Evolutionary conservation across 768 basidiomycete species (phyloP), one percentile per base, ranked within the genome.

Genomic region (Russula dissimulans): DNA sequence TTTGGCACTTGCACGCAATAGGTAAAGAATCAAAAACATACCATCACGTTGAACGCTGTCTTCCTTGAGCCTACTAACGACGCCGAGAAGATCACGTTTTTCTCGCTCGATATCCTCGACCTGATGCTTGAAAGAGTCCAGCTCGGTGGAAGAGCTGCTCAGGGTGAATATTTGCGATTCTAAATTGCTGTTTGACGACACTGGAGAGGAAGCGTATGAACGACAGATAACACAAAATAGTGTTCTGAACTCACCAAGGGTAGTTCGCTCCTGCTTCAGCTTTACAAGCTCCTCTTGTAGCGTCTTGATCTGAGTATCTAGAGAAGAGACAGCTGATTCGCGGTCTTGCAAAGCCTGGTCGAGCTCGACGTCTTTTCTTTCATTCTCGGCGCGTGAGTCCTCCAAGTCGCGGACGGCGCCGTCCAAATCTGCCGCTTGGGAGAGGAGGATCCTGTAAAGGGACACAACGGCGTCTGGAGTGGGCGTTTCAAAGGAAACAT

Each of bases 1-100:
- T 12, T 48, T 5, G 3, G 22, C 36, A 47, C 8, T 32, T 18
- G 2, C 14, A 29, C 2, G 10, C 2, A 39, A 36, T 6, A 22
- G 42, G 38, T n/a, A 47, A 38, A 17, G 49, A 53, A 22, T 9
- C 7, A 12, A 17, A 12, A 6, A 67, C 79, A 56, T 57, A 92
- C 93, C 89, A 62, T 93, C 88, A 55, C 87, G 82, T 68, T 87
- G 82, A 8, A 78, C 68, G 44, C 79, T 77, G 61, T 94, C 89
- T 66, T 89, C 83, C 70, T 91, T 89, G 63, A 93, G 73, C 55
- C 89, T 80, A 70, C 88, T 92, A 5, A 94, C 82, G 46, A 93
- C 87, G 32, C 81, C 83, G 45, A 95, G 77, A 49, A 97, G 79
- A 63, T 95, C 91, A 38, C 92, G 83, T 73, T 97, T 97, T 77